Evolutionary conservation across 345 rosid genomes (phyloP).

Genomic region (Salix dunnii): DNA sequence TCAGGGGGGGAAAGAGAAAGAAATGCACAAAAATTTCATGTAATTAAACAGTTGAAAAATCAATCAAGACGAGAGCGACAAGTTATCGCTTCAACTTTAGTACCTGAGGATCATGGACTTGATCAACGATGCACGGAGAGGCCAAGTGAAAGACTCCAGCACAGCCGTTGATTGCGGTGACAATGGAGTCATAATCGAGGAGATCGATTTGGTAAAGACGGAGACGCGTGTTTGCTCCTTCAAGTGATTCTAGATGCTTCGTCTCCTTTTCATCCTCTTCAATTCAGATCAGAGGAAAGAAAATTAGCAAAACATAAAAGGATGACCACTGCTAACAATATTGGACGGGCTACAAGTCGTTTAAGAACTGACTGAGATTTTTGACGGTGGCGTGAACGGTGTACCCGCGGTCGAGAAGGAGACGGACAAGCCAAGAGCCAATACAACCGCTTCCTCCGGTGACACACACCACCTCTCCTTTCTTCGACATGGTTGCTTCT

Average conservation of each 20-base stretch:
- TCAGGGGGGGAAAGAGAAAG: neutral
- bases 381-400: constrained; percentile 78
- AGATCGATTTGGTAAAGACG: constrained; percentile 83
- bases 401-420: constrained; percentile 77
- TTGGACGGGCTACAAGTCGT: neutral
- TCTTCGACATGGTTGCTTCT: constrained; percentile 28
- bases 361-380: constrained; percentile 48
- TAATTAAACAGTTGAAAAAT: neutral
- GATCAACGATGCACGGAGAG: constrained; percentile 78
- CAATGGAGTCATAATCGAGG: constrained; percentile 64
- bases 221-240: constrained; percentile 79
- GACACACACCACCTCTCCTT: constrained; percentile 63
- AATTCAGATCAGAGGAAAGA: neutral
- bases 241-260: constrained; percentile 65
- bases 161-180: constrained; percentile 62
- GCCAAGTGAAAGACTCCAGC: constrained; percentile 89
- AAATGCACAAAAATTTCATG: neutral
- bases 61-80: neutral
- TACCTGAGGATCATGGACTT: constrained; percentile 77
- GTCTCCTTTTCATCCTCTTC: constrained; percentile 77
- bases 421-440: constrained; percentile 79
- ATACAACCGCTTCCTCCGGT: constrained; percentile 96
- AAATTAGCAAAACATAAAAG: neutral
- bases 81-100: neutral
- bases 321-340: neutral